These are phyloP conservation scores for Alloteropsis semialata DNA, from an alignment of 176 grass and related monocot species.

Conservation along the genomic window DNA sequence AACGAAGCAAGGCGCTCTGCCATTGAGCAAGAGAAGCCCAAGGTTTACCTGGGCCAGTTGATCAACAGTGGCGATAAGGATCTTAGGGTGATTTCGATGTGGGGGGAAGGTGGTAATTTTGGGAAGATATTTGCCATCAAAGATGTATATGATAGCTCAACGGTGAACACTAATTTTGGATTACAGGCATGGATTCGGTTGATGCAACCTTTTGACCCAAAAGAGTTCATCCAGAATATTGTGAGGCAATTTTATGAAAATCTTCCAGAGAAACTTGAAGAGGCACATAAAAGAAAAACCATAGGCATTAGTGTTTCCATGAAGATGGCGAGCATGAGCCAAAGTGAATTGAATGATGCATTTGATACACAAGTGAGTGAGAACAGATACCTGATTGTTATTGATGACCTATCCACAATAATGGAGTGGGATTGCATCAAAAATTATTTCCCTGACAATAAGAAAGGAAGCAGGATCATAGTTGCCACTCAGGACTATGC, in stretches of 20 bases:
- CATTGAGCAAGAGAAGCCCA: too few relatives aligned
- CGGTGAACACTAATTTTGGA: not conserved
- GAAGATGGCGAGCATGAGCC: not conserved
- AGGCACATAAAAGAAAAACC: not conserved
- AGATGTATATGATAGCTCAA: too few relatives aligned
- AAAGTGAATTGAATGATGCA: not conserved
- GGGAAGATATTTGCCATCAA: too few relatives aligned
- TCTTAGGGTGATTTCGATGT: too few relatives aligned
- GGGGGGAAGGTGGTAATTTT: too few relatives aligned
- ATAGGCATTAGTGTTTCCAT: not conserved
- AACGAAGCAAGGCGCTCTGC: too few relatives aligned
- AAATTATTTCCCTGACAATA: not conserved
- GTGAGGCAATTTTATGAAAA: not conserved
- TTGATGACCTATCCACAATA: not conserved
- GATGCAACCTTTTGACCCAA: not conserved
- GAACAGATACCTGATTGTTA: constrained; percentile 3
- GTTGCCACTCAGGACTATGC: not conserved
- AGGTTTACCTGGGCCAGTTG: too few relatives aligned
- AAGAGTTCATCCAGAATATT: not conserved
- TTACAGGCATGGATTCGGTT: not conserved
- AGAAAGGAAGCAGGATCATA: constrained; percentile 14
- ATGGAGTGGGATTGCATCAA: not conserved
- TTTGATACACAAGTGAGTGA: not conserved
- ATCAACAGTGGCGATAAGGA: too few relatives aligned
- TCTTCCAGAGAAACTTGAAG: not conserved